Conservation (phyloP, 2,329 filamentous ascomycete species). For the Neonectria coccinea region DNA sequence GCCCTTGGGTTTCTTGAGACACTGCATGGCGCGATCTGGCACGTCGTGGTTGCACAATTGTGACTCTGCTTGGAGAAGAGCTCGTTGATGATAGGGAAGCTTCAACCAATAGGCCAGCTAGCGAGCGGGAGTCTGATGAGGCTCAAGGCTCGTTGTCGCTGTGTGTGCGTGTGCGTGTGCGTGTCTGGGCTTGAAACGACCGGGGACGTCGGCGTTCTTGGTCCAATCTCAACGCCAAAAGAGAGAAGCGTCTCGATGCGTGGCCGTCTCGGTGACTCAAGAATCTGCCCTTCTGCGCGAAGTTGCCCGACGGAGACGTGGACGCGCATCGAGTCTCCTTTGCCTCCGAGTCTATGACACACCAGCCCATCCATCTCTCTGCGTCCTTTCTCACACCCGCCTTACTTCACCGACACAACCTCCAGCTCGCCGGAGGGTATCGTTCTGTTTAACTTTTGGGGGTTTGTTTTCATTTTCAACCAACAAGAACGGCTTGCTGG, state of each 20-base stretch:
- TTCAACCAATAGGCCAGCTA: background rate
- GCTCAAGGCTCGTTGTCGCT: background rate
- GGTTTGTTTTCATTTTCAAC: background rate
- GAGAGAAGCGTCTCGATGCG: too few species aligned
- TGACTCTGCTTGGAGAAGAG: too few species aligned
- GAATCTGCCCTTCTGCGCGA: background rate
- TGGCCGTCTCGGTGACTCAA: background rate
- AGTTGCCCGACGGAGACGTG: background rate
- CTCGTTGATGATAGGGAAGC: too few species aligned
- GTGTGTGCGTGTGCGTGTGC: background rate
- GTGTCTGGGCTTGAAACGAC: background rate
- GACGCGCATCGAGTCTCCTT: background rate
- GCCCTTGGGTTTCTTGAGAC: too few species aligned
- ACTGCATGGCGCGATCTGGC: background rate
- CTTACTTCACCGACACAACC: background rate
- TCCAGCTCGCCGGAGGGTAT: background rate
- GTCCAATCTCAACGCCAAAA: background rate
- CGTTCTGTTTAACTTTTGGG: too few species aligned
- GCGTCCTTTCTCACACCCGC: background rate
- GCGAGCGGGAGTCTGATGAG: background rate
- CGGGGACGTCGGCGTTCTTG: background rate
- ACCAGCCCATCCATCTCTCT: background rate
- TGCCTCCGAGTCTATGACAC: background rate
- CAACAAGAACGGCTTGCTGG: background rate
- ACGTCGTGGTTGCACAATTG: constrained; percentile 6